phyloP scores from a whole-genome alignment of 768 basidiomycete genomes.

The Harrya chromipes region DNA sequence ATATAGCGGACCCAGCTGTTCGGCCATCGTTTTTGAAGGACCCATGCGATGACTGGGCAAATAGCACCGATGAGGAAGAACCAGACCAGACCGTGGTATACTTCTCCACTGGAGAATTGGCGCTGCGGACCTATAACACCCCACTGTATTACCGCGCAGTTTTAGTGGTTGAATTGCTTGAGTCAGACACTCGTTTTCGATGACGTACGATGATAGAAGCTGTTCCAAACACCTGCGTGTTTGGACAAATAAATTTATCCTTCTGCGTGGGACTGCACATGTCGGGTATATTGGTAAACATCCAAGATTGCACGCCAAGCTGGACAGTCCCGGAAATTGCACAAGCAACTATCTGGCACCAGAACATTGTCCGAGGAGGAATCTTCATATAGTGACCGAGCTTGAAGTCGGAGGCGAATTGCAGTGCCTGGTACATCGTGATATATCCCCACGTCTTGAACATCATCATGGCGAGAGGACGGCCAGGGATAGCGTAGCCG shows the following conservation, averaged over 20 bases:
- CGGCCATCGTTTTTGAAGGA: slow-evolving; percentile 57
- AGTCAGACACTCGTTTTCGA: background rate
- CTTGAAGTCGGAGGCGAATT: slow-evolving; percentile 73
- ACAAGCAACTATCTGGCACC: slow-evolving; percentile 63
- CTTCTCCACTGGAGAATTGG: slow-evolving; percentile 66
- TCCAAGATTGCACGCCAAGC: slow-evolving; percentile 64
- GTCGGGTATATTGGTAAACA: slow-evolving; percentile 41
- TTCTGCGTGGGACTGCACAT: slow-evolving; percentile 30
- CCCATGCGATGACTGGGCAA: slow-evolving; percentile 55
- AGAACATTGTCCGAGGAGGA: slow-evolving; percentile 65
- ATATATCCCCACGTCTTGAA: slow-evolving; percentile 72
- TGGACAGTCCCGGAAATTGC: slow-evolving; percentile 64
- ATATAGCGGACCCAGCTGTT: slow-evolving; percentile 60
- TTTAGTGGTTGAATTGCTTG: background rate
- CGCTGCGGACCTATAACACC: slow-evolving; percentile 81
- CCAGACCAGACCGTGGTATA: slow-evolving; percentile 60
- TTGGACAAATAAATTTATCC: slow-evolving; percentile 67
- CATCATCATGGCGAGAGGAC: slow-evolving; percentile 77
- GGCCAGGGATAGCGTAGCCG: slow-evolving; percentile 54
- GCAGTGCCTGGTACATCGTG: slow-evolving; percentile 61
- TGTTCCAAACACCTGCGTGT: slow-evolving; percentile 57
- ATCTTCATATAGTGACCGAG: slow-evolving; percentile 75
- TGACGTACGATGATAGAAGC: slow-evolving; percentile 49
- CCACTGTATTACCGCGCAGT: slow-evolving; percentile 35
- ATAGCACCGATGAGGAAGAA: slow-evolving; percentile 79